Conservation (phyloP, 352 stramenopile species). For the Phytopythium cucurbitacearum region DNA sequence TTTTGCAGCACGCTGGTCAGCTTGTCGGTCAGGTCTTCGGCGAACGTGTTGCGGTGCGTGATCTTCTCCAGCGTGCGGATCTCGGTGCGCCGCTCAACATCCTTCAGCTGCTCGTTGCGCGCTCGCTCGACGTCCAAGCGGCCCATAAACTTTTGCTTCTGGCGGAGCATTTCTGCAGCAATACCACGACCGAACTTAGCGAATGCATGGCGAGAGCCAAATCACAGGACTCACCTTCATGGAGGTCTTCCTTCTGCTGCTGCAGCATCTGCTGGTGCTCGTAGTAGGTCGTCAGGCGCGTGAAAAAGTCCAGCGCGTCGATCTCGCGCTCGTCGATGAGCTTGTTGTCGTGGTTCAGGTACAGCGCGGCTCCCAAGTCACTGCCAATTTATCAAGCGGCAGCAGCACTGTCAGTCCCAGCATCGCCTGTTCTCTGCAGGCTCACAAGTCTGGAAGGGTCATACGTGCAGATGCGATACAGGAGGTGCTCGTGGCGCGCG, state of each 20-base stretch:
- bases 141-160: slow-evolving; percentile 23
- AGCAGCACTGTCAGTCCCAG: background rate
- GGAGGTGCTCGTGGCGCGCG: slow-evolving; percentile 47
- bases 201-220: background rate
- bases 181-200: background rate
- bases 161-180: slow-evolving; percentile 29
- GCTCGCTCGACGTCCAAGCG: slow-evolving; percentile 30
- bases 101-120: slow-evolving; percentile 33
- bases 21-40: slow-evolving; percentile 46
- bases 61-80: slow-evolving; percentile 46
- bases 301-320: slow-evolving; percentile 54
- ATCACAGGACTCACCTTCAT: slow-evolving; percentile 25
- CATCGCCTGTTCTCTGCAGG: background rate
- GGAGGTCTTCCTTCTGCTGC: slow-evolving; percentile 41
- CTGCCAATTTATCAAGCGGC: slow-evolving; percentile 4
- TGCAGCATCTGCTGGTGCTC: slow-evolving; percentile 38
- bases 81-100: slow-evolving; percentile 46
- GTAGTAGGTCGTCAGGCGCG: slow-evolving; percentile 59
- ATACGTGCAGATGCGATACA: slow-evolving; percentile 53
- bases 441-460: background rate
- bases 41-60: slow-evolving; percentile 34
- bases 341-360: slow-evolving; percentile 31
- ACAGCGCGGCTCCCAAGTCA: slow-evolving; percentile 58
- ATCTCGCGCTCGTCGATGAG: slow-evolving; percentile 32
- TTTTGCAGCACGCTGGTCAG: slow-evolving; percentile 42